Evolutionary conservation across 2,329 filamentous ascomycete species (phyloP), one percentile per base, ranked within the genome.

Genomic region (Thielaviopsis populi): DNA sequence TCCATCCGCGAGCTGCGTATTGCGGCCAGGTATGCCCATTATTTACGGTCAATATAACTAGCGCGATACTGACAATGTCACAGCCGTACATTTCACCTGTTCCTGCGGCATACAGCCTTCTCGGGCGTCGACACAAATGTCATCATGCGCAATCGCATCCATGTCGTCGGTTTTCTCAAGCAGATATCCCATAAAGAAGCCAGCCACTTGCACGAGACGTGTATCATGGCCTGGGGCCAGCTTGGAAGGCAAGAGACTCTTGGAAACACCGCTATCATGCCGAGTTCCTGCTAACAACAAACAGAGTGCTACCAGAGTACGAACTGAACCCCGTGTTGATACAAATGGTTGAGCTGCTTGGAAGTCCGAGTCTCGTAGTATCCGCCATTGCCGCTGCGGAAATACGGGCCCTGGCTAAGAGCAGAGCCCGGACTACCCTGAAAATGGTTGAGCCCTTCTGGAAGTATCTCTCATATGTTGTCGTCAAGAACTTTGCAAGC

Each of bases 291-390:
- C 37, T 65, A 63, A 66, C 40, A 41, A 65, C 22, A 69, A 50
- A 17, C 33, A 86, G 84, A 65, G 80, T 86, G 10, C 86, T 88
- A 54, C 81, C 83, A 17, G 89, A 94, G 67, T 84, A 92, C 67
- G 90, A 96, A 71, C 81, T 96, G 63, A 94, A 94, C 69, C 82
- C 96, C 62, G 87, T 94, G 24, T 77, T 99, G 37, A 80, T 95
- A 64, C 85, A 88, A 68, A 80, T 97, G 6, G 79, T 96, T 8
- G 88, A 95, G 65, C 96, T 94, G 71, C 78, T 97, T 8, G 92
- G 92, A 7, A 87, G 94, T 74, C 78, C 82, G 50, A 96, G 95
- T 72, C 82, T 83, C 46, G 81, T 96, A 40, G 78, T 95, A 8
- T 89, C 86, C 62, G 87, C 86, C 3, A 82, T 91, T 67, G 89